Percentiles rank a stretch among this genome's conserved stretches.
These are phyloP conservation scores for Penicillium lividum DNA, from an alignment of 495 filamentous ascomycete species.

Conservation along the genomic window DNA sequence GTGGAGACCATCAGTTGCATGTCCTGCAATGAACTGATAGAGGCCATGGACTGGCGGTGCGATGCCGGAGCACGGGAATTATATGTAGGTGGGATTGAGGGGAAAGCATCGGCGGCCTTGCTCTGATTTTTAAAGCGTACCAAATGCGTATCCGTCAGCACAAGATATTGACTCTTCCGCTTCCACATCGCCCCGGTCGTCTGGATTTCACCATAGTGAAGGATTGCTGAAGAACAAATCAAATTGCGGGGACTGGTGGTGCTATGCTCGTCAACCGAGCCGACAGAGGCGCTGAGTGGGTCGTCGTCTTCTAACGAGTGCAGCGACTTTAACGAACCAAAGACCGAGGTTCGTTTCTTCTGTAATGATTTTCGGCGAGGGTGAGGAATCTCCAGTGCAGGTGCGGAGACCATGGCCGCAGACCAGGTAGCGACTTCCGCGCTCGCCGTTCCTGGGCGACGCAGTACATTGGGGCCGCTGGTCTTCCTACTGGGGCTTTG, in stretches of 20 bases:
- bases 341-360: constrained; percentile 54
- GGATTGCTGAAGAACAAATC: constrained; percentile 48
- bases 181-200: constrained; percentile 77
- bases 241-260: constrained; percentile 31
- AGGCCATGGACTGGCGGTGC: constrained; percentile 58
- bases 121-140: constrained; percentile 76
- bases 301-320: constrained; percentile 54
- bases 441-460: constrained; percentile 34
- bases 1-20: constrained; percentile 52
- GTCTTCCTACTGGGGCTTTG: constrained; percentile 25
- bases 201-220: constrained; percentile 77
- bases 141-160: constrained; percentile 84
- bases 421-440: constrained; percentile 29
- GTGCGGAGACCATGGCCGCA: constrained; percentile 25
- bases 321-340: constrained; percentile 58
- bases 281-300: constrained; percentile 36
- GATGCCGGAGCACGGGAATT: constrained; percentile 34
- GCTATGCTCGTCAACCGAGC: constrained; percentile 36
- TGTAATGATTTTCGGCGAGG: constrained; percentile 47
- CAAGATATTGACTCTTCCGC: constrained; percentile 85
- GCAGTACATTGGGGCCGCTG: constrained; percentile 26
- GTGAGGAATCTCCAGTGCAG: constrained; percentile 31
- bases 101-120: constrained; percentile 68
- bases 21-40: constrained; percentile 63
- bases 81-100: constrained; percentile 49